Evolutionary conservation across 352 stramenopile species (phyloP).

Genomic region (Phytophthora fragariae): DNA sequence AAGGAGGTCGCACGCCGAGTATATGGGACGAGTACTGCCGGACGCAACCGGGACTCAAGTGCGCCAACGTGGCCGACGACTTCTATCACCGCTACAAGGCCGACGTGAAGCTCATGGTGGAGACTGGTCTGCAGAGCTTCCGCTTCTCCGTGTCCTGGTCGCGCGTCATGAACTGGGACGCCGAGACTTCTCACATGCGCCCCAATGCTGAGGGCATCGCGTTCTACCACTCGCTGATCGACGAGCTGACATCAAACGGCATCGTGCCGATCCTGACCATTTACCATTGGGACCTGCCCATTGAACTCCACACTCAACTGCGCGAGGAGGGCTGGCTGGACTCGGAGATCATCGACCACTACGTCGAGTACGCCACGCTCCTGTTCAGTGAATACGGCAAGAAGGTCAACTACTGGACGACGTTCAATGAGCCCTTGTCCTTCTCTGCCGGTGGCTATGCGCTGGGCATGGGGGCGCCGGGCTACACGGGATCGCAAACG

Average conservation of each 20-base stretch:
- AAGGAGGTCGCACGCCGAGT: conserved; percentile 65
- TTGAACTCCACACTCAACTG: conserved; percentile 71
- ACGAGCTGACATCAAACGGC: conserved; percentile 55
- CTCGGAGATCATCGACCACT: conserved; percentile 60
- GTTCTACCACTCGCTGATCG: conserved; percentile 93
- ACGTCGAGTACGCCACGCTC: conserved; percentile 86
- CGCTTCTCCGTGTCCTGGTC: conserved; percentile 93
- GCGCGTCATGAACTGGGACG: conserved; percentile 82
- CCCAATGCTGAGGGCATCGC: conserved; percentile 85
- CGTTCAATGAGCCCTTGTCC: conserved; percentile 93
- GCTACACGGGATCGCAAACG: conserved; percentile 37
- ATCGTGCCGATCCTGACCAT: conserved; percentile 7
- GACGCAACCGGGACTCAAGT: conserved; percentile 67
- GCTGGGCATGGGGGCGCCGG: conserved; percentile 54
- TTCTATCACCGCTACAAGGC: conserved; percentile 90
- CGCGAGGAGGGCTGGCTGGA: conserved; percentile 64
- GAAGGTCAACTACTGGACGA: conserved; percentile 93
- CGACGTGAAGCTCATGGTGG: conserved; percentile 92
- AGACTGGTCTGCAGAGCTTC: conserved; percentile 89
- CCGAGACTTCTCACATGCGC: conserved; percentile 34
- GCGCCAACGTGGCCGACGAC: conserved; percentile 88
- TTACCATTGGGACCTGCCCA: conserved; percentile 83
- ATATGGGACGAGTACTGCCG: conserved; percentile 92
- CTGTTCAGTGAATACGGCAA: conserved; percentile 91
- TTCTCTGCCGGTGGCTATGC: conserved; percentile 86